Evolutionary conservation across 768 basidiomycete genomes (phyloP).

Genomic region (Vararia minispora): DNA sequence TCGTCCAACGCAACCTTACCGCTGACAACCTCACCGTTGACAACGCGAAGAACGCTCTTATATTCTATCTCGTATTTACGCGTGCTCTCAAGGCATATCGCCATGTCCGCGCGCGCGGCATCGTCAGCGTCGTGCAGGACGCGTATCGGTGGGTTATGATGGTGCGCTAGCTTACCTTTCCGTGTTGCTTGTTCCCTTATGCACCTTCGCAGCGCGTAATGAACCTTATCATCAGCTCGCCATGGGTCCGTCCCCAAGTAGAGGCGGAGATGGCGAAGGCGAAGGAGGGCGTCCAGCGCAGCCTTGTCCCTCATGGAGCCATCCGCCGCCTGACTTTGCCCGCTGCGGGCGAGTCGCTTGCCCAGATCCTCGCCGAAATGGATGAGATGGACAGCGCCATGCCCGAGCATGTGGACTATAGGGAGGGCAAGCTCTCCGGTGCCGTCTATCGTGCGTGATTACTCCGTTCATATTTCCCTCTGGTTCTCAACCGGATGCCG

Average conservation of each 20-base stretch:
- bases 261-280: constrained; percentile 54
- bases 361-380: constrained; percentile 76
- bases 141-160: constrained; percentile 40
- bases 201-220: constrained; percentile 34
- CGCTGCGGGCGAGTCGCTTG: constrained; percentile 44
- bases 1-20: constrained; percentile 1
- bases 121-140: constrained; percentile 36
- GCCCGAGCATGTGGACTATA: constrained; percentile 41
- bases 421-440: constrained; percentile 66
- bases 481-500: background rate
- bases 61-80: constrained; percentile 45
- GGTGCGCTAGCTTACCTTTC: constrained; percentile 22
- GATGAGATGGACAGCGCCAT: constrained; percentile 62
- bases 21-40: constrained; percentile 29
- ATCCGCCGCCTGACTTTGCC: constrained; percentile 60
- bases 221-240: constrained; percentile 48
- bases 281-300: constrained; percentile 51
- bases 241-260: constrained; percentile 48
- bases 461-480: background rate
- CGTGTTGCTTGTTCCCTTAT: background rate
- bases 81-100: constrained; percentile 44
- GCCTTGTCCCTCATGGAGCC: constrained; percentile 59
- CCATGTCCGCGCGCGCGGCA: constrained; percentile 55
- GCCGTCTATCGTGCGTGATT: constrained; percentile 68
- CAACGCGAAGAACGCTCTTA: constrained; percentile 41